These are phyloP conservation scores for Sclerotinia spermophila DNA, from an alignment of 2,329 filamentous ascomycete species.

Conservation along the genomic window DNA sequence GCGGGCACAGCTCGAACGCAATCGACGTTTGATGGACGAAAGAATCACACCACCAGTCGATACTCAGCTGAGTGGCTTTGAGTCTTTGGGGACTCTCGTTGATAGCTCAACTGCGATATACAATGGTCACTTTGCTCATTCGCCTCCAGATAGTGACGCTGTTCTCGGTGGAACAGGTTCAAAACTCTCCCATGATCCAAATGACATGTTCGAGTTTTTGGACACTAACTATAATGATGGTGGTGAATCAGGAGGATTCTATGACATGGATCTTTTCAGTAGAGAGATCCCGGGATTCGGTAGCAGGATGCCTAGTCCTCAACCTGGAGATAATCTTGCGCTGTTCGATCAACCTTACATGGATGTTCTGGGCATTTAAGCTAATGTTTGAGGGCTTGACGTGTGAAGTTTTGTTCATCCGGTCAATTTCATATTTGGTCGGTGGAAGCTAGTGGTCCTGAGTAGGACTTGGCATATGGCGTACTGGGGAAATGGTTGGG, in stretches of 20 bases:
- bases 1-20: not conserved
- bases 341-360: not conserved
- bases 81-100: slow-evolving; percentile 6
- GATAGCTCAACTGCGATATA: slow-evolving; percentile 4
- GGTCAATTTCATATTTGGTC: not conserved
- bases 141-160: slow-evolving; percentile 3
- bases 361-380: not conserved
- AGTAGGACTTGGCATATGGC: not conserved
- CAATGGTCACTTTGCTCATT: not conserved
- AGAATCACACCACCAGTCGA: not conserved
- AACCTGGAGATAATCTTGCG: not conserved
- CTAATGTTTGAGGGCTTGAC: not conserved
- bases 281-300: slow-evolving; percentile 9
- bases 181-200: not conserved
- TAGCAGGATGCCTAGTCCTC: slow-evolving; percentile 6
- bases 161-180: not conserved
- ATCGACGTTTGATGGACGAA: not conserved
- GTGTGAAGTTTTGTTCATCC: not conserved
- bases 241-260: slow-evolving; percentile 9
- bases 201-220: slow-evolving; percentile 10
- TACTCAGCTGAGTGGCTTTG: slow-evolving; percentile 3
- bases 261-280: slow-evolving; percentile 9
- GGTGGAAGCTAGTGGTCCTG: not conserved
- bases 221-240: slow-evolving; percentile 8
- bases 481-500: not conserved